Conservation (phyloP, 352 stramenopile species). For the Pythium monospermum region DNA sequence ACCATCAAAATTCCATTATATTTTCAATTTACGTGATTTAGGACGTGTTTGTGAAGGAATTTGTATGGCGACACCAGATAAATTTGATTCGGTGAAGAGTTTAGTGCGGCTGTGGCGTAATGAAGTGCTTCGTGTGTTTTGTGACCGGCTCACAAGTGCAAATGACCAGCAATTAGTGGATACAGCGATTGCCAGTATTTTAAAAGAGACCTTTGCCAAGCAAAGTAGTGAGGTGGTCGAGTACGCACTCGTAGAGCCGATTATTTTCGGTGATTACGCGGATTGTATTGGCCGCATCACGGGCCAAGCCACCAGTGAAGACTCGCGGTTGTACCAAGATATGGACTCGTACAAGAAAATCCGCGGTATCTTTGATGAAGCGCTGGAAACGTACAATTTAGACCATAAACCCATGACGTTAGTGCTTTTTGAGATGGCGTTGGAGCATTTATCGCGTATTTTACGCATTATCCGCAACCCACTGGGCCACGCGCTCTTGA, state of each 20-base stretch:
- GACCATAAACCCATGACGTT: conserved; percentile 94
- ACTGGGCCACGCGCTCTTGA: conserved; percentile 89
- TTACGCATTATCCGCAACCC: conserved; percentile 91
- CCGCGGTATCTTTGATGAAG: conserved; percentile 90
- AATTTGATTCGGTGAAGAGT: conserved; percentile 52
- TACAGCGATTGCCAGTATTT: conserved; percentile 62
- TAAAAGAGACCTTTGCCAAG: conserved; percentile 72
- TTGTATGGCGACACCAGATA: conserved; percentile 91
- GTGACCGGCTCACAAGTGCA: conserved; percentile 88
- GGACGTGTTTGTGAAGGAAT: conserved; percentile 93
- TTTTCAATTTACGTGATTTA: conserved; percentile 96
- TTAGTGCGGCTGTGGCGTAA: conserved; percentile 93
- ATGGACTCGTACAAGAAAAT: conserved; percentile 90
- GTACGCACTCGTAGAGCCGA: conserved; percentile 62
- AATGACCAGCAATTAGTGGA: conserved; percentile 84
- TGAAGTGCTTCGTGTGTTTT: conserved; percentile 92
- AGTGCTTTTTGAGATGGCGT: conserved; percentile 95
- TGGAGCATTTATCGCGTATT: conserved; percentile 92
- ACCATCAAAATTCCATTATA: conserved; percentile 95
- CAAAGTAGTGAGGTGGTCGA: conserved; percentile 45
- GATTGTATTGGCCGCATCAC: conserved; percentile 79
- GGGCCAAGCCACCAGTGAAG: conserved; percentile 46
- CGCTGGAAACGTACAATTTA: conserved; percentile 92
- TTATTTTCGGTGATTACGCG: conserved; percentile 92
- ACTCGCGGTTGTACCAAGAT: conserved; percentile 91